Evolutionary conservation across 441 rosid species (phyloP), one percentile per base, ranked within the genome.

Genomic region (Omphalea diandra): DNA sequence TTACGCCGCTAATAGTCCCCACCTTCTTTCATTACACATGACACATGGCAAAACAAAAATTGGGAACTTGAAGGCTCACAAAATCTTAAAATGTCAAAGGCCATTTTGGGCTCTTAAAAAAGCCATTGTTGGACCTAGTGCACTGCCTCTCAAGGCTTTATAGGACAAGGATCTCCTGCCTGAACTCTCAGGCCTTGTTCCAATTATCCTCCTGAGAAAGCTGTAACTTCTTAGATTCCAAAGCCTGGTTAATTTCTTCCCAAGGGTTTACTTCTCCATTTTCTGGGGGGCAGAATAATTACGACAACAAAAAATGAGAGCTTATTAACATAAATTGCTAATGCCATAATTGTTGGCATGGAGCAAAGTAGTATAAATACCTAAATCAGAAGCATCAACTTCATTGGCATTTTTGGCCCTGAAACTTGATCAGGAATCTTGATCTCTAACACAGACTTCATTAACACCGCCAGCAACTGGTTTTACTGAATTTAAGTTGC

Each of bases 101-200:
- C n/a, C 86, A 56, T 88, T 83, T 76, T 89, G 94, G 24, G 90
- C 78, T 72, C 96, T 85, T 70, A 94, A 80, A 61, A 84, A 73
- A n/a, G 91, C 88, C 88, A 92, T 74, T 4, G 89, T 87, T 18
- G 96, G 97, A 73, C 97, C 98, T 67, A 94, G 68, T 3, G 94
- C 96, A 54, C 97, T 84, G 65, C 96, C 79, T 75, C 97, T 85
- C 71, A 73, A 50, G 33, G 81, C 87, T 80, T 77, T 81, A 67
- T 57, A 80, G 10, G 94, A 83, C 92, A 90, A 83, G 6, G 88
- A 66, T 24, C 80, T 81, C 71, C 80, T 77, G 75, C 86, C 82
- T 43, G 93, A 77, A 76, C 78, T 79, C 75, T 76, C 86, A 58
- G 83, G 64, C 55, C n/a, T n/a, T n/a, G n/a, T n/a, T n/a, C n/a